These are phyloP conservation scores for Aschersonia sp. DNA, from an alignment of 2,329 filamentous ascomycete genomes.

Conservation along the genomic window DNA sequence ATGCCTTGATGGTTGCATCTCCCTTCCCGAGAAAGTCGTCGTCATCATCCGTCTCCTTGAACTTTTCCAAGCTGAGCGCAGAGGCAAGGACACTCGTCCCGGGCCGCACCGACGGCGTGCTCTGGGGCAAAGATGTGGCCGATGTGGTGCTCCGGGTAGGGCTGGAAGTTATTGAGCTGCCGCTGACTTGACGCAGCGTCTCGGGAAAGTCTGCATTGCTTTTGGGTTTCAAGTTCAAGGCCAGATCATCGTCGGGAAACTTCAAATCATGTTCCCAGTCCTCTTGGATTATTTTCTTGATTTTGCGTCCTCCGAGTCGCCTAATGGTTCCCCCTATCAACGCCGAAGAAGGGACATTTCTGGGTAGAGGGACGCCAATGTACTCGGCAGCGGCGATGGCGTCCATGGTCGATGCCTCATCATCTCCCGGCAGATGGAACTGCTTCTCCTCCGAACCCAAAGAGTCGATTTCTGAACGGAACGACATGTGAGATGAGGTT, in stretches of 20 bases:
- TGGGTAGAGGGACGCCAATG: conserved; percentile 82
- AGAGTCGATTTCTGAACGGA: conserved; percentile 70
- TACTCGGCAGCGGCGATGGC: conserved; percentile 78
- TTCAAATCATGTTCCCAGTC: conserved; percentile 74
- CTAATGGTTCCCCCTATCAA: conserved; percentile 89
- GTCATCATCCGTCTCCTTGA: conserved; percentile 34
- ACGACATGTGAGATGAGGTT: conserved; percentile 67
- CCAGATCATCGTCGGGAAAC: conserved; percentile 43
- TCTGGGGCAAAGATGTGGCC: conserved; percentile 10
- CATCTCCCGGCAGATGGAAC: conserved; percentile 68
- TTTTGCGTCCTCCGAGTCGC: conserved; percentile 61
- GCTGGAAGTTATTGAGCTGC: conserved; percentile 35
- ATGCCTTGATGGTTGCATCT: conserved; percentile 51
- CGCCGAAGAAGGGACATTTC: conserved; percentile 76
- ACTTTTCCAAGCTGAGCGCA: conserved; percentile 46
- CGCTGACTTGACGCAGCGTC: conserved; percentile 51
- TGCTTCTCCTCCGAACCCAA: conserved; percentile 72
- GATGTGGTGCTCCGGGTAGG: conserved; percentile 26
- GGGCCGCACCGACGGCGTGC: conserved; percentile 15
- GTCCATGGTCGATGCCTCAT: conserved; percentile 69
- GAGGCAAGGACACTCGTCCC: conserved; percentile 22
- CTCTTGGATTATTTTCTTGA: conserved; percentile 59
- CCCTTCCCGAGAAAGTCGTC: conserved; percentile 46
- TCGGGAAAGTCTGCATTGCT: conserved; percentile 52
- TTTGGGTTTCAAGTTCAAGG: conserved; percentile 49